Evolutionary conservation across 1,139 yeast genomes (phyloP).

Genomic region (Yamadazyma atmosphaerica): DNA sequence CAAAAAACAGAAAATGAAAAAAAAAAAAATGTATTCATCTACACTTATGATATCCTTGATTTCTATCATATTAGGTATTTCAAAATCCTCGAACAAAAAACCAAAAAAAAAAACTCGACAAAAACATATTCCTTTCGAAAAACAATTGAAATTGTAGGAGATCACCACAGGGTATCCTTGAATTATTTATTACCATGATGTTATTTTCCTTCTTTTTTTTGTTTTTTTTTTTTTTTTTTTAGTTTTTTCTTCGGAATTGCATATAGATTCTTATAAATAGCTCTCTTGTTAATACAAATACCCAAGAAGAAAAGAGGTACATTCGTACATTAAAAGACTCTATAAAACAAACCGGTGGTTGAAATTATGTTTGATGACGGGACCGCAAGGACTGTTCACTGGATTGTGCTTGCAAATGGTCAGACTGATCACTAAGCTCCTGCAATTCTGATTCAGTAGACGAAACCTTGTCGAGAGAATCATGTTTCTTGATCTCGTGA

Average conservation of each 20-base stretch:
- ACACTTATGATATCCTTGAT: background rate
- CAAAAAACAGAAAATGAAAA: too few species aligned
- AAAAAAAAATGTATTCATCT: too few species aligned
- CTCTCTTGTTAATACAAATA: conserved; percentile 9
- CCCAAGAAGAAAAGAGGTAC: background rate
- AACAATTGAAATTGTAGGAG: background rate
- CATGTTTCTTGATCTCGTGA: conserved; percentile 9
- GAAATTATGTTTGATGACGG: background rate
- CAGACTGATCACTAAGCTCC: background rate
- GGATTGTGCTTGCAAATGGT: background rate
- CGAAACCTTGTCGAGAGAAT: conserved; percentile 5
- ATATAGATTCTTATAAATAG: conserved; percentile 12
- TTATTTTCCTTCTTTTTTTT: background rate
- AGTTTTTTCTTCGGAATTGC: conserved; percentile 11
- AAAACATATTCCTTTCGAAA: too few species aligned
- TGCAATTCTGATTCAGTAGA: conserved; percentile 2
- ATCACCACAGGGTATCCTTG: background rate
- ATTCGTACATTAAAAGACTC: background rate
- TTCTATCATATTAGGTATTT: background rate
- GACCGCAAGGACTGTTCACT: background rate
- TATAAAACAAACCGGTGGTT: too few species aligned
- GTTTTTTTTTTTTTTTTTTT: conserved; percentile 3
- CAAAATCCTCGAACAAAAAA: too few species aligned
- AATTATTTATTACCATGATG: too few species aligned
- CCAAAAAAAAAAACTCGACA: background rate